A percentile compares a stretch with the other conserved stretches of the same genome.
Conservation (phyloP, 2,329 filamentous ascomycete genomes). For the Paraphaeosphaeria minitans region DNA sequence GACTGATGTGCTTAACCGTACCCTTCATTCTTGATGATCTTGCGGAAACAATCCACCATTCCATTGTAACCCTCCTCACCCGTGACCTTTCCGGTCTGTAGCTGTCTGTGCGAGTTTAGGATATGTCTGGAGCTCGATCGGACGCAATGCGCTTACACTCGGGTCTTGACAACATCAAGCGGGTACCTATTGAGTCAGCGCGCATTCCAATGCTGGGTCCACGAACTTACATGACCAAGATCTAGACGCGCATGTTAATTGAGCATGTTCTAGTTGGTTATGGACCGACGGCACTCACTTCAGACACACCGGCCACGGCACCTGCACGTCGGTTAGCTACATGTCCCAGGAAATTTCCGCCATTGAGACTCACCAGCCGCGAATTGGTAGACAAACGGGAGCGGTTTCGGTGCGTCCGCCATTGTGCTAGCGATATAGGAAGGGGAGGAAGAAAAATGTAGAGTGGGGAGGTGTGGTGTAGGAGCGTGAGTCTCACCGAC, state of each 20-base stretch:
- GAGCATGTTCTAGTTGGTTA: constrained; percentile 25
- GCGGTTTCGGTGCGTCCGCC: constrained; percentile 67
- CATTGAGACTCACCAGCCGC: constrained; percentile 70
- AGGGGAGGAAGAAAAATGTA: constrained; percentile 12
- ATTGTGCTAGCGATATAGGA: constrained; percentile 39
- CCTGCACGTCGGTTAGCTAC: constrained; percentile 56
- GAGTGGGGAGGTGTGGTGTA: constrained; percentile 20
- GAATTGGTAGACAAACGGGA: constrained; percentile 95
- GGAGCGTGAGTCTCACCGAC: constrained; percentile 13
- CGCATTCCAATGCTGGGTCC: background rate
- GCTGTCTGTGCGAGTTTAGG: constrained; percentile 65
- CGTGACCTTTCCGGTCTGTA: constrained; percentile 75
- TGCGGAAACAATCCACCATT: constrained; percentile 97
- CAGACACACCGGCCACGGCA: constrained; percentile 96
- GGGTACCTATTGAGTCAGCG: constrained; percentile 74
- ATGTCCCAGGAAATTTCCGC: constrained; percentile 18
- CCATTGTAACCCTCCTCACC: constrained; percentile 90
- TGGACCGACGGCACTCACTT: constrained; percentile 64
- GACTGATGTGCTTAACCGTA: constrained; percentile 50
- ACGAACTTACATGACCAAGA: constrained; percentile 75
- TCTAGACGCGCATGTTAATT: constrained; percentile 59
- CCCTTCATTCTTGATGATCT: constrained; percentile 97
- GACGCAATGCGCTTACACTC: constrained; percentile 69
- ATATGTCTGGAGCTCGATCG: constrained; percentile 6
- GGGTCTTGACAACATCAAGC: constrained; percentile 96